Evolutionary conservation across 768 basidiomycete species (phyloP).

Genomic region (Saitozyma sp.): DNA sequence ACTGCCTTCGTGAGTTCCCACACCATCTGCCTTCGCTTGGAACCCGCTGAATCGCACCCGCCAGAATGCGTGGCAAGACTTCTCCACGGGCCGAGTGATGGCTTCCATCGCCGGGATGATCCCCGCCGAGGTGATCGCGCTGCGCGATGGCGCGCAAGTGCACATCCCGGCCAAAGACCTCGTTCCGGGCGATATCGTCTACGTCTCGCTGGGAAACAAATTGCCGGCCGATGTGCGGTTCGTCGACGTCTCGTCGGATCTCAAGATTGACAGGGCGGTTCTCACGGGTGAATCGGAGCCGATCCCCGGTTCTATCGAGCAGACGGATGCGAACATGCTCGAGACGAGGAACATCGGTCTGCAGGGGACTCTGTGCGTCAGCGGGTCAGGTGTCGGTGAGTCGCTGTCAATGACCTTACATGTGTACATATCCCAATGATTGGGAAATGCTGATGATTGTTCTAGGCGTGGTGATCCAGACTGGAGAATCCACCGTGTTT

Average conservation of each 20-base stretch:
- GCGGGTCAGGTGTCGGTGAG: conserved; percentile 35
- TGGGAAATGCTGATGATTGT: too few relatives aligned
- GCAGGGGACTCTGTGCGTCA: conserved; percentile 53
- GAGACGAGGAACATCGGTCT: conserved; percentile 63
- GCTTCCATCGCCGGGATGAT: conserved; percentile 58
- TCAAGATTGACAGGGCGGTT: conserved; percentile 65
- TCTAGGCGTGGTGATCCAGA: conserved; percentile 34
- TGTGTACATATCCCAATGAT: too few relatives aligned
- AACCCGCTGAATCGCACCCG: conserved; percentile 9
- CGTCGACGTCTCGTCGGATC: conserved; percentile 60
- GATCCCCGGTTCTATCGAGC: conserved; percentile 52
- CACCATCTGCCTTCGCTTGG: neutral
- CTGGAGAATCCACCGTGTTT: conserved; percentile 47
- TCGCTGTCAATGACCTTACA: too few relatives aligned
- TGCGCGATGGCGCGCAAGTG: conserved; percentile 42
- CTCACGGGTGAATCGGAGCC: conserved; percentile 60
- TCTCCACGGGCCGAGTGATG: conserved; percentile 63
- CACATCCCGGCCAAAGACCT: conserved; percentile 43
- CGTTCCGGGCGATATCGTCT: conserved; percentile 48
- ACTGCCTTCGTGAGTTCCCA: conserved; percentile 33
- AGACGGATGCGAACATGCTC: conserved; percentile 59
- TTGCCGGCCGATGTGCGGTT: conserved; percentile 55
- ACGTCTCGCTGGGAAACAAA: conserved; percentile 41
- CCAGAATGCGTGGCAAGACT: conserved; percentile 61
- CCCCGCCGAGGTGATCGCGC: conserved; percentile 47